Conservation (phyloP, 257 asterid genomes). For the Gentiana straminea region DNA sequence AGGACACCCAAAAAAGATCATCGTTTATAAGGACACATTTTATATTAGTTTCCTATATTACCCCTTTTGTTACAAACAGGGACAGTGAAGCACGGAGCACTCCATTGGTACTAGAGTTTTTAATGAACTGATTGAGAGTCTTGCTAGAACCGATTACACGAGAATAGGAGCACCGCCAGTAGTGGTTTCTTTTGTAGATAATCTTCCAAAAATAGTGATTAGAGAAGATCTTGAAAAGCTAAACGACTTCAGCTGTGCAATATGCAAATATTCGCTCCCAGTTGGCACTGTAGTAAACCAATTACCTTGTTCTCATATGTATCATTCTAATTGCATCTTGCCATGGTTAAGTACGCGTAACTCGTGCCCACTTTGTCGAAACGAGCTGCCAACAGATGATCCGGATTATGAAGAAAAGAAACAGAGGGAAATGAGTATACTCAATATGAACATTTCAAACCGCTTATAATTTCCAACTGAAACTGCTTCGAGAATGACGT, state of each 20-base stretch:
- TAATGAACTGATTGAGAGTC: slow-evolving; percentile 47
- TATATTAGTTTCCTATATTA: too few relatives aligned
- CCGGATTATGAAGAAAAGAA: slow-evolving; percentile 58
- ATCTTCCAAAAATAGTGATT: slow-evolving; percentile 37
- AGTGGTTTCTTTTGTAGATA: slow-evolving; percentile 44
- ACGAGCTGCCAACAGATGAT: slow-evolving; percentile 88
- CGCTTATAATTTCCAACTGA: too few relatives aligned
- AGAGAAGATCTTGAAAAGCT: slow-evolving; percentile 32
- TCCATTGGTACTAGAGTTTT: slow-evolving; percentile 43
- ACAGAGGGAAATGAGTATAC: slow-evolving; percentile 17
- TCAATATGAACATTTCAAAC: slow-evolving; percentile 11
- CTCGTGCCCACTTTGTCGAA: slow-evolving; percentile 90
- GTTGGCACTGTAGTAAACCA: slow-evolving; percentile 51
- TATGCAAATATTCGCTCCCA: slow-evolving; percentile 72
- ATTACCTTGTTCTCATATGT: slow-evolving; percentile 79
- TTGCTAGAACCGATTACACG: slow-evolving; percentile 45
- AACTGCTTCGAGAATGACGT: too few relatives aligned
- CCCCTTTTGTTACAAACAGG: too few relatives aligned
- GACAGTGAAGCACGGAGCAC: too few relatives aligned
- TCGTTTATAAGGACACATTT: too few relatives aligned
- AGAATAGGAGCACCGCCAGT: slow-evolving; percentile 79
- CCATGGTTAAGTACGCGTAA: slow-evolving; percentile 82
- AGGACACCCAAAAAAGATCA: too few relatives aligned
- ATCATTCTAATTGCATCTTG: slow-evolving; percentile 71
- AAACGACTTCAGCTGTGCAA: slow-evolving; percentile 55